Evolutionary conservation across 2,329 filamentous ascomycete species (phyloP).

Genomic region (Fusarium equiseti): DNA sequence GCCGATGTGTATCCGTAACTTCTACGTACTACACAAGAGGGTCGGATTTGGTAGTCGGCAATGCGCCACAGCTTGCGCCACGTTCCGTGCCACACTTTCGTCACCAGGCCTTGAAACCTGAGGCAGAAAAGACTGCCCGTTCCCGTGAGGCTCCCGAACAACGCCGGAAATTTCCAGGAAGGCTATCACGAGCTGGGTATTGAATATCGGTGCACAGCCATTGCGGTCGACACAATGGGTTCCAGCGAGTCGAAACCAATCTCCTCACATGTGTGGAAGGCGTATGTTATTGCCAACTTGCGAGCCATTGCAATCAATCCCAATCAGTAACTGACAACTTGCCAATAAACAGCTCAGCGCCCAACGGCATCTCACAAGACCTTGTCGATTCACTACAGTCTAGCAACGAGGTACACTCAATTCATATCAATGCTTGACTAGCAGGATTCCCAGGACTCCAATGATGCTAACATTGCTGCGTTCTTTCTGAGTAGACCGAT

Average conservation of each 20-base stretch:
- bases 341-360: constrained; percentile 55
- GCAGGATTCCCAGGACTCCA: neutral
- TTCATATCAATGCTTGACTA: neutral
- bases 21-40: constrained; percentile 2
- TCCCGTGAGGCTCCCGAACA: constrained; percentile 51
- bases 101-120: constrained; percentile 41
- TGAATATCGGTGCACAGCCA: constrained; percentile 50
- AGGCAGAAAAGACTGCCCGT: constrained; percentile 48
- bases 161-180: constrained; percentile 53
- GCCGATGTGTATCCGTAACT: neutral
- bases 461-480: constrained; percentile 30
- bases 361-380: constrained; percentile 77
- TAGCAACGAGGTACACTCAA: constrained; percentile 80
- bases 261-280: constrained; percentile 64
- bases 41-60: constrained; percentile 1
- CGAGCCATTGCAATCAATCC: neutral
- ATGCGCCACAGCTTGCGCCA: constrained; percentile 18
- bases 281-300: constrained; percentile 56
- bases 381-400: constrained; percentile 85
- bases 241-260: constrained; percentile 67
- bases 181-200: constrained; percentile 48
- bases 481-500: constrained; percentile 75
- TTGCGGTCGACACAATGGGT: constrained; percentile 64
- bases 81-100: neutral
- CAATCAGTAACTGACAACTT: constrained; percentile 40